Conservation (phyloP, 2,329 filamentous ascomycete genomes). For the Fusarium heterosporum region DNA sequence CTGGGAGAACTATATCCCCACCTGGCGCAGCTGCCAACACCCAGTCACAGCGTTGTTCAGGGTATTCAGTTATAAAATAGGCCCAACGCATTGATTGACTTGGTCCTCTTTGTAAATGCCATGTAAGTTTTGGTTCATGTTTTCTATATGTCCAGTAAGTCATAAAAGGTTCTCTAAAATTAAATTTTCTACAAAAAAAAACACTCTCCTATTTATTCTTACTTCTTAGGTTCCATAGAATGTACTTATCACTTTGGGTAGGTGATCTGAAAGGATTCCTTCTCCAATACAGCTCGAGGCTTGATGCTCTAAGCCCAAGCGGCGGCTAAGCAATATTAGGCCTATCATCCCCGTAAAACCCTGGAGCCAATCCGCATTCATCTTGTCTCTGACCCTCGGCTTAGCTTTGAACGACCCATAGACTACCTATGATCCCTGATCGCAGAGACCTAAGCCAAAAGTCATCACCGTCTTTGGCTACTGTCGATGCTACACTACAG, state of each 20-base stretch:
- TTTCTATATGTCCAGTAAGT: not conserved
- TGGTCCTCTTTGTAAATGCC: not conserved
- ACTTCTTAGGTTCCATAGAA: not conserved
- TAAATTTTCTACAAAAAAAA: no score
- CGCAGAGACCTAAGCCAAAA: constrained; percentile 31
- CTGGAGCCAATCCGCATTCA: constrained; percentile 37
- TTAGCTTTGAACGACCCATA: constrained; percentile 23
- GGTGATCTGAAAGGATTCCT: not conserved
- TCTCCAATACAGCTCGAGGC: not conserved
- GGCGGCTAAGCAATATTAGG: constrained; percentile 41
- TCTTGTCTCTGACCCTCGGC: constrained; percentile 27
- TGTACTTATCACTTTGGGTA: not conserved
- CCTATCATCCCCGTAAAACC: constrained; percentile 33
- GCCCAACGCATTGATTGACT: not conserved
- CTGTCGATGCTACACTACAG: constrained; percentile 10
- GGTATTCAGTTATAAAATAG: not conserved
- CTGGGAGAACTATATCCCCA: constrained; percentile 17
- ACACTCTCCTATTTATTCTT: not conserved
- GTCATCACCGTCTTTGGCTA: constrained; percentile 25
- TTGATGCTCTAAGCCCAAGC: constrained; percentile 6
- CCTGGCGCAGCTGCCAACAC: constrained; percentile 10
- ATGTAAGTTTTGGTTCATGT: not conserved
- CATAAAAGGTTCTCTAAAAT: not conserved
- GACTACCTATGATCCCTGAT: constrained; percentile 26
- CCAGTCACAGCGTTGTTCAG: constrained; percentile 16